A percentile compares a stretch with the other conserved stretches of the same genome.
Evolutionary conservation across 768 basidiomycete genomes (phyloP).

Genomic region (Pleurotus citrinopileatus): DNA sequence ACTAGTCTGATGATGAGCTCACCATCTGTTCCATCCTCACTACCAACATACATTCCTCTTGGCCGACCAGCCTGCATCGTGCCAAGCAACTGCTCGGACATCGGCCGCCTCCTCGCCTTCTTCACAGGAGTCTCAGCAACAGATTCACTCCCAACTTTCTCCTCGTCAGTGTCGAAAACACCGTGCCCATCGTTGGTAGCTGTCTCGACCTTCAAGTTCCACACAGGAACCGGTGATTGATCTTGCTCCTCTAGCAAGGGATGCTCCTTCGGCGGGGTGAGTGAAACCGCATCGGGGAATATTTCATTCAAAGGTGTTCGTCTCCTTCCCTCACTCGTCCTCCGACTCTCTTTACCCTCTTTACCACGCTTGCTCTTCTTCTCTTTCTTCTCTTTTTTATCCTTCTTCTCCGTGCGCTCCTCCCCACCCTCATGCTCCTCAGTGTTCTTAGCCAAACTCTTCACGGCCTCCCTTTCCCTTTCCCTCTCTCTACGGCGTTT

Average conservation of each 20-base stretch:
- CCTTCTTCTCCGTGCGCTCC: slow-evolving; percentile 22
- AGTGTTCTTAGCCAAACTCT: slow-evolving; percentile 15
- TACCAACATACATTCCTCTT: slow-evolving; percentile 34
- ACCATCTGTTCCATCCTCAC: slow-evolving; percentile 53
- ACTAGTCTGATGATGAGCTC: slow-evolving; percentile 14
- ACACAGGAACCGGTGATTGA: slow-evolving; percentile 16
- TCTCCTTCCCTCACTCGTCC: slow-evolving; percentile 47
- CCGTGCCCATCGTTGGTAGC: slow-evolving; percentile 54
- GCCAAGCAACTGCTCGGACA: slow-evolving; percentile 62
- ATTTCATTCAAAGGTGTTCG: slow-evolving; percentile 56
- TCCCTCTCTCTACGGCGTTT: slow-evolving; percentile 43
- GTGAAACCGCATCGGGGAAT: slow-evolving; percentile 44
- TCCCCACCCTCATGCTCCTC: slow-evolving; percentile 24
- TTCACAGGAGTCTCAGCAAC: slow-evolving; percentile 38
- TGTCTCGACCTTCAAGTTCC: slow-evolving; percentile 37
- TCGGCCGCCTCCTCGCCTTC: slow-evolving; percentile 49
- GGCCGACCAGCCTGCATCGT: slow-evolving; percentile 35
- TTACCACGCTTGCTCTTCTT: slow-evolving; percentile 17
- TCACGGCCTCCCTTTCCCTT: slow-evolving; percentile 35
- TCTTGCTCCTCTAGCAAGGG: slow-evolving; percentile 14
- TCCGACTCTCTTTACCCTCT: slow-evolving; percentile 40
- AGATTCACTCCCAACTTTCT: slow-evolving; percentile 30
- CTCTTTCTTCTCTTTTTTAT: slow-evolving; percentile 25
- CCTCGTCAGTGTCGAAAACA: slow-evolving; percentile 16
- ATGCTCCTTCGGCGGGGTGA: slow-evolving; percentile 7